These are phyloP conservation scores for Vitis cinerea DNA, from an alignment of 164 flowering plant genomes.

Conservation along the genomic window DNA sequence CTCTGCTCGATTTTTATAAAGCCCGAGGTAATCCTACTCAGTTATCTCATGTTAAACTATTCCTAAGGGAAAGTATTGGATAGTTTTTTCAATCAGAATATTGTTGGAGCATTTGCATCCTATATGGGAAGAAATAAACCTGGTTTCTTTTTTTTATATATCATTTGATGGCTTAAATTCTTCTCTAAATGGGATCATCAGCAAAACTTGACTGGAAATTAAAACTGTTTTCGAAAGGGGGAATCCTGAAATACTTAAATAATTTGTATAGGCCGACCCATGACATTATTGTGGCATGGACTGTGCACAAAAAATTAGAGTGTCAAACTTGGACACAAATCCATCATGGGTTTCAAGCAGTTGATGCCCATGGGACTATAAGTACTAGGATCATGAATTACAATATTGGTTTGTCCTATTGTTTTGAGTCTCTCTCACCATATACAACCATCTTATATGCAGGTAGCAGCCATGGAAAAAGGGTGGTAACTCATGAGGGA, in stretches of 20 bases:
- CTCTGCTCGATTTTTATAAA: background rate
- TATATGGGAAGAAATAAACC: background rate
- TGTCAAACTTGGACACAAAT: background rate
- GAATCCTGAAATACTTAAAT: no score
- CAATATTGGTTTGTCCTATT: no score
- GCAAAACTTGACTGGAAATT: no score
- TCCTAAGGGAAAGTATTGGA: background rate
- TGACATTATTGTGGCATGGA: no score
- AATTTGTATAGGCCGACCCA: no score
- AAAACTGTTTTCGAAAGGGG: no score
- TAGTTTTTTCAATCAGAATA: background rate
- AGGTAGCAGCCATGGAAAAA: background rate
- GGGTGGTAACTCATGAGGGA: background rate
- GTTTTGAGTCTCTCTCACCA: background rate
- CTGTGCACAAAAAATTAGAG: no score
- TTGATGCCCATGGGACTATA: background rate
- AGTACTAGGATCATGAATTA: background rate
- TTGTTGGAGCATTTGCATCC: background rate
- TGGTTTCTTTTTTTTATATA: background rate
- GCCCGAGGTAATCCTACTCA: conserved; percentile 10
- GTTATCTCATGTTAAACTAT: background rate
- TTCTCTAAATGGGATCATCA: background rate
- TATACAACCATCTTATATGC: background rate
- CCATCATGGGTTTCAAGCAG: background rate
- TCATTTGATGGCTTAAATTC: background rate